Base-by-base conservation (phyloP, 176 grass and related monocot species). In the Aegilops sharonensis region DNA sequence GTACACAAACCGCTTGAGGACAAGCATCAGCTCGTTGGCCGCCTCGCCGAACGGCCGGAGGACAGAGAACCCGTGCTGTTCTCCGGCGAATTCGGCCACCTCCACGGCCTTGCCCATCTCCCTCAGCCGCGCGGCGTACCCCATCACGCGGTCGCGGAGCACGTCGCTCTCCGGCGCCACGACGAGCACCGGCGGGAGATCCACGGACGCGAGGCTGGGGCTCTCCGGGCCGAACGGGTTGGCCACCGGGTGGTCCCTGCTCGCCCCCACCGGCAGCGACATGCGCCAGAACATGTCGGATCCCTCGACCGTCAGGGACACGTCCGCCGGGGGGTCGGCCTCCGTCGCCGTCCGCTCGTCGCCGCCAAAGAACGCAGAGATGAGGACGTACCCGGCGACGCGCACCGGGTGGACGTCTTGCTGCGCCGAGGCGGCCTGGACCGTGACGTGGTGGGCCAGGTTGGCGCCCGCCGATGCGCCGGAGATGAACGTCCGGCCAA, bases 1-100 rank as follows among this genome's bases (percentile, higher is more conserved):
- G 7, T 88, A 59, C 3, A 91, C 24, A 29, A 97, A 93, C 45
- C 70, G 81, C 68, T 62, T 77, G 25, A 97, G 13, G 9, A 68
- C 20, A 7, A 43, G 71, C 40, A 97, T 76, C 71, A 97, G n/a
- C 86, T 91, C 68, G n/a, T 88, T 64, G 23, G 89, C 72, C 9
- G 86, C 52, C 47, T 85, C 77, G 42, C 84, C 86, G 84, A 84
- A 88, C 0, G 78, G 67, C 0, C 30, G n/a, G 81, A 88, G 47
- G 17, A 80, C 90, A 29, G 88, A 89, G 86, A 97, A 97, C 2
- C 81, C 92, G 2, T 94, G 95, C 76, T 81, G 72, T 83, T 92
- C 84, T 8, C 84, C 88, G 6, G 13, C 23, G 23, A 91, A 94
- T 20, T 82, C 87, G 0, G 25, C 86, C 31, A 91, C 18, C 29